Evolutionary conservation across 495 filamentous ascomycete genomes (phyloP).

Genomic region (Immersiella caudata): DNA sequence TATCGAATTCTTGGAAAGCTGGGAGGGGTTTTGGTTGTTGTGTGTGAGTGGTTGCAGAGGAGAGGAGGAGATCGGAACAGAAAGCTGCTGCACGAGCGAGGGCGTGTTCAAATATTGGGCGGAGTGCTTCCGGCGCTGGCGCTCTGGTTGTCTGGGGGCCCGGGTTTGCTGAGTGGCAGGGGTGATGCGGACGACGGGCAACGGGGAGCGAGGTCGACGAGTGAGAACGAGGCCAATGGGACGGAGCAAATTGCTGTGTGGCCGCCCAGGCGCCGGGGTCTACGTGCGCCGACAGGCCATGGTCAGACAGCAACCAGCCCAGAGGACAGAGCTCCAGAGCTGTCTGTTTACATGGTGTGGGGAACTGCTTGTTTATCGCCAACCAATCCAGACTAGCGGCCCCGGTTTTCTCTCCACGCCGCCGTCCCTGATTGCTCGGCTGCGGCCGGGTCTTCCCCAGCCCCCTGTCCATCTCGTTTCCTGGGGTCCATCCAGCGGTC

Average conservation of each 20-base stretch:
- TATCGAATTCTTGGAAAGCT: conserved; percentile 28
- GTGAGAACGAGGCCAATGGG: conserved; percentile 32
- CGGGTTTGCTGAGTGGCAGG: conserved; percentile 17
- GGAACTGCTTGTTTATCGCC: conserved; percentile 40
- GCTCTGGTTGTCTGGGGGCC: conserved; percentile 31
- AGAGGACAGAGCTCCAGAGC: conserved; percentile 26
- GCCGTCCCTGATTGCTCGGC: conserved; percentile 27
- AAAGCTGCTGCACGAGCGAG: conserved; percentile 35
- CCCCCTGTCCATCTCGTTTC: conserved; percentile 26
- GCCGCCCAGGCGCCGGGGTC: conserved; percentile 29
- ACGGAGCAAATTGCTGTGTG: conserved; percentile 26
- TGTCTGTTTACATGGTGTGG: conserved; percentile 42
- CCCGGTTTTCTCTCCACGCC: conserved; percentile 24
- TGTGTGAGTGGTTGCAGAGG: conserved; percentile 33
- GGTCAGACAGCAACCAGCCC: conserved; percentile 19
- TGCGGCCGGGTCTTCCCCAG: conserved; percentile 21
- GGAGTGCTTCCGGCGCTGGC: conserved; percentile 24
- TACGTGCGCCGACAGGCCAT: conserved; percentile 20
- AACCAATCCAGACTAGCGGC: conserved; percentile 35
- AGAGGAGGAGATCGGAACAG: conserved; percentile 35
- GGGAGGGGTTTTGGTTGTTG: conserved; percentile 33
- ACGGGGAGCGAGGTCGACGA: conserved; percentile 6
- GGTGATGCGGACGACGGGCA: conserved; percentile 10
- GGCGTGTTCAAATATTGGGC: conserved; percentile 39
- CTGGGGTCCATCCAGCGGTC: conserved; percentile 13